A percentile compares a stretch with the other conserved stretches of the same genome.
These are phyloP conservation scores for Paradendryphiella salina DNA, from an alignment of 2,329 filamentous ascomycete genomes.

Conservation along the genomic window DNA sequence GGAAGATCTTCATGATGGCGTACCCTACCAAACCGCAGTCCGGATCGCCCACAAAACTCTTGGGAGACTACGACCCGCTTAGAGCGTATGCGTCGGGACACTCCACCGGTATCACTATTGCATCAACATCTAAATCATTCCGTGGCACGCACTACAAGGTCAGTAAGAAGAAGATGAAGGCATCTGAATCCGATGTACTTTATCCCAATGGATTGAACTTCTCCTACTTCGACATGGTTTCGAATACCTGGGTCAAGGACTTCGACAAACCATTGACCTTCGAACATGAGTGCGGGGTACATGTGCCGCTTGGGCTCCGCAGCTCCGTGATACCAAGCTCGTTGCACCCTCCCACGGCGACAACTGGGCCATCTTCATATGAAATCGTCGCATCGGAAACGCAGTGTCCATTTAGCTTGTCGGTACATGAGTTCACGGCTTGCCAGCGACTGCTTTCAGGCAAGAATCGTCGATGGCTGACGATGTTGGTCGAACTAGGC, in stretches of 20 bases:
- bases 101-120: constrained; percentile 39
- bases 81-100: constrained; percentile 18
- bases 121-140: constrained; percentile 52
- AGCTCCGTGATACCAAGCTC: constrained; percentile 34
- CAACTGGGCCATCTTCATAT: constrained; percentile 55
- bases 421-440: constrained; percentile 57
- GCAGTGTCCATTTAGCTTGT: constrained; percentile 51
- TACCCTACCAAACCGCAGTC: constrained; percentile 13
- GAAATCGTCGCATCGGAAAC: constrained; percentile 55
- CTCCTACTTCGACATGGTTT: constrained; percentile 51
- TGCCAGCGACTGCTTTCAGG: constrained; percentile 55
- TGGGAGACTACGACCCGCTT: constrained; percentile 41
- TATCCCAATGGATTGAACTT: constrained; percentile 53
- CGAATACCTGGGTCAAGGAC: constrained; percentile 46
- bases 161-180: constrained; percentile 29
- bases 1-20: constrained; percentile 51
- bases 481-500: constrained; percentile 54
- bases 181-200: constrained; percentile 44
- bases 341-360: constrained; percentile 23
- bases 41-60: constrained; percentile 26
- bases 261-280: constrained; percentile 46
- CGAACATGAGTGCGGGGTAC: constrained; percentile 26
- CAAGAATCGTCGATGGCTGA: constrained; percentile 51
- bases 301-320: constrained; percentile 21
- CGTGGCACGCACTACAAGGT: constrained; percentile 53